Evolutionary conservation across 2,329 filamentous ascomycete species (phyloP).

Genomic region (Aciculosporium take): DNA sequence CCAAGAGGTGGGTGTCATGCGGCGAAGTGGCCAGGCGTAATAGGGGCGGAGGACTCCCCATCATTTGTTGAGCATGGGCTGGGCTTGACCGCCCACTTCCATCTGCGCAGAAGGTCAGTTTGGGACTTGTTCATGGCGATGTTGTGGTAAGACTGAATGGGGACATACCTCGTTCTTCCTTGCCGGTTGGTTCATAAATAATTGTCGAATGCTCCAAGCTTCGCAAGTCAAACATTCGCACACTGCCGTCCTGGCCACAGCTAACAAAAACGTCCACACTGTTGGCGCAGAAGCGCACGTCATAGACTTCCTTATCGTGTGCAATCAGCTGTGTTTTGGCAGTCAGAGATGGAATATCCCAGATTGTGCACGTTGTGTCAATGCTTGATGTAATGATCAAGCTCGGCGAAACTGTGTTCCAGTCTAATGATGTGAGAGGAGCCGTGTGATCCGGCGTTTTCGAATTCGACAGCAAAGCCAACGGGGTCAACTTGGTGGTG

Average conservation of each 20-base stretch:
- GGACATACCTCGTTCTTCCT: slow-evolving; percentile 54
- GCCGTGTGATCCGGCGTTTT: slow-evolving; percentile 98
- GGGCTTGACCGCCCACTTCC: slow-evolving; percentile 52
- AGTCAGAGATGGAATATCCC: slow-evolving; percentile 95
- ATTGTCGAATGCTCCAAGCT: slow-evolving; percentile 97
- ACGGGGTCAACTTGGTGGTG: slow-evolving; percentile 77
- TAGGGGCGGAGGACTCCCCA: slow-evolving; percentile 62
- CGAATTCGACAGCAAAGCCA: slow-evolving; percentile 89
- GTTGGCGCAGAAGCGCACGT: slow-evolving; percentile 94
- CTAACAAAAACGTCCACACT: slow-evolving; percentile 98
- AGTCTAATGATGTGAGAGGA: slow-evolving; percentile 88
- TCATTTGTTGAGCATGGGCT: slow-evolving; percentile 61
- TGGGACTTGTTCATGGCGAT: neutral
- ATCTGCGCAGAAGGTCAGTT: slow-evolving; percentile 24
- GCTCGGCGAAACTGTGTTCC: slow-evolving; percentile 94
- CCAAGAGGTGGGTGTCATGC: slow-evolving; percentile 86
- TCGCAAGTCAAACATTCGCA: slow-evolving; percentile 94
- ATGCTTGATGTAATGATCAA: slow-evolving; percentile 98
- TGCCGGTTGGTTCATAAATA: slow-evolving; percentile 93
- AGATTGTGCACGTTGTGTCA: slow-evolving; percentile 97
- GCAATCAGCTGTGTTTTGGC: slow-evolving; percentile 97
- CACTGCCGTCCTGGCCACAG: slow-evolving; percentile 92
- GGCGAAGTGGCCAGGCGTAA: slow-evolving; percentile 78
- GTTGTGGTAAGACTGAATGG: neutral
- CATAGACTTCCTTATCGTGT: slow-evolving; percentile 97